Percentiles rank a stretch among this genome's conserved stretches.
These are phyloP conservation scores for Aegilops speltoides DNA, from an alignment of 176 grass and related monocot genomes.

Conservation along the genomic window DNA sequence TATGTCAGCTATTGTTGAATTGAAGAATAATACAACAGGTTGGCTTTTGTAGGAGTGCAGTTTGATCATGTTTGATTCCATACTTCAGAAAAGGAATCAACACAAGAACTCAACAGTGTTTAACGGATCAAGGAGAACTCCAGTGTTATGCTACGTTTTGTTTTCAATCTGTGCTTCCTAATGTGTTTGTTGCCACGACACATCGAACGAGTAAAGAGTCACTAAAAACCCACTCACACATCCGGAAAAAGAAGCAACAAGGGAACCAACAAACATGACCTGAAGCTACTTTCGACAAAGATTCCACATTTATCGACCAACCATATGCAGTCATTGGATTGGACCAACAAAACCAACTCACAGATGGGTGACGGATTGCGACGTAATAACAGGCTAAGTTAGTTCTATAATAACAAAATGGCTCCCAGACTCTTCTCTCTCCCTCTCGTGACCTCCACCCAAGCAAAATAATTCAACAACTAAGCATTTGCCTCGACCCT, in stretches of 20 bases:
- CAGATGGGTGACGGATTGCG: background rate
- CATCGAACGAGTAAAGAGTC: no score
- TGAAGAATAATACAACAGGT: no score
- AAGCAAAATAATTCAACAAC: constrained; percentile 28
- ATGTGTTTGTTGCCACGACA: no score
- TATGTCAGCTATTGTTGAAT: no score
- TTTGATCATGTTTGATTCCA: no score
- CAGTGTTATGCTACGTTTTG: no score
- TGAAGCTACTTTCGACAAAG: constrained; percentile 25
- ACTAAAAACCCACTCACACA: background rate
- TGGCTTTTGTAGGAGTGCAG: no score
- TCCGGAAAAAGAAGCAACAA: no score
- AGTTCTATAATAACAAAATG: constrained; percentile 68
- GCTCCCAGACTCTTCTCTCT: constrained; percentile 21
- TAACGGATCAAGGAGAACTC: no score
- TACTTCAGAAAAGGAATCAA: no score
- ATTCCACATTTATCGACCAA: constrained; percentile 47
- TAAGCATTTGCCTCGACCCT: constrained; percentile 57
- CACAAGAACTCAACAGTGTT: no score
- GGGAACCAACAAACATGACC: constrained; percentile 14
- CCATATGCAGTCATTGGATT: constrained; percentile 44
- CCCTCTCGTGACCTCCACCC: constrained; percentile 21
- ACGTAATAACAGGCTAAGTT: constrained; percentile 33
- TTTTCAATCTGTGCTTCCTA: no score
- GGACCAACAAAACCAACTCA: constrained; percentile 40